phyloP scores from a whole-genome alignment of 306 rosid species.

The Alnus glutinosa region DNA sequence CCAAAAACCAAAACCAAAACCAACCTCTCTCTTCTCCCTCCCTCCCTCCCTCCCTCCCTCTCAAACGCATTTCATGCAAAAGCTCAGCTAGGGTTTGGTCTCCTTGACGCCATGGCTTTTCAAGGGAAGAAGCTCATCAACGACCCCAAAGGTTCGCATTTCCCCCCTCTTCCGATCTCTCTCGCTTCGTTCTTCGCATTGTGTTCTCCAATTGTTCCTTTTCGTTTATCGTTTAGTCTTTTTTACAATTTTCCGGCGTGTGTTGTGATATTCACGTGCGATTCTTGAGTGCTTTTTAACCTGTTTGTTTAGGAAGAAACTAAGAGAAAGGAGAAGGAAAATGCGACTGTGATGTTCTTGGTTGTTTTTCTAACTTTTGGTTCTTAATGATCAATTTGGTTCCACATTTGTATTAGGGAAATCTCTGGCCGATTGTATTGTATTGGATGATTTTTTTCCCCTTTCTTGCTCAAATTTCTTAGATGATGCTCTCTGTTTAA shows the following conservation, averaged over 20 bases:
- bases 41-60: constrained; percentile 10
- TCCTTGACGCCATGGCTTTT: constrained; percentile 58
- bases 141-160: constrained; percentile 60
- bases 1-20: constrained; percentile 20
- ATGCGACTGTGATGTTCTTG: neutral
- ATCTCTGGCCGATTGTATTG: neutral
- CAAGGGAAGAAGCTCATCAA: constrained; percentile 85
- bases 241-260: neutral
- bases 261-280: constrained; percentile 8
- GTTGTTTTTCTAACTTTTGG: too few species aligned
- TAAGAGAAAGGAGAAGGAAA: neutral
- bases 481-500: neutral
- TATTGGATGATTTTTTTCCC: neutral
- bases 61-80: constrained; percentile 44
- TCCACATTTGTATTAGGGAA: neutral
- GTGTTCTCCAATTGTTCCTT: neutral
- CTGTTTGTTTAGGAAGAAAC: neutral
- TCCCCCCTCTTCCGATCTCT: constrained; percentile 8
- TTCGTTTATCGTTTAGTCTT: neutral
- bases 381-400: neutral
- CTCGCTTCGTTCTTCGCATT: neutral
- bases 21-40: constrained; percentile 27
- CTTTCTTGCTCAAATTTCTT: neutral
- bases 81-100: constrained; percentile 53
- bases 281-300: neutral